Conservation (phyloP, 441 rosid species). For the Pelargonium myrrhifolium region DNA sequence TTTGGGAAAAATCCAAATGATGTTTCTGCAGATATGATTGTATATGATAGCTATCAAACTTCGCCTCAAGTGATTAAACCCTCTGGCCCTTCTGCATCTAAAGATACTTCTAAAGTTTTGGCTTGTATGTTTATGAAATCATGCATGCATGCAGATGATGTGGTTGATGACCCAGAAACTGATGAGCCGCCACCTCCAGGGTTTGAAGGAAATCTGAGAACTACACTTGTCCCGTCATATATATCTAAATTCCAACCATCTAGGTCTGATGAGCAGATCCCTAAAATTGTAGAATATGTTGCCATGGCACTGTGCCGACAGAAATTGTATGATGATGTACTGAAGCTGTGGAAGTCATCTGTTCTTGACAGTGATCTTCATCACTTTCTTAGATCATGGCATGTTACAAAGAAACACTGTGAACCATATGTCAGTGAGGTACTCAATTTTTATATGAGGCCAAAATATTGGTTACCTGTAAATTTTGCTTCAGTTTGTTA, state of each 20-base stretch:
- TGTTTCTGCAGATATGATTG: slow-evolving; percentile 20
- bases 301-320: slow-evolving; percentile 73
- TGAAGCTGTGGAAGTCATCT: slow-evolving; percentile 53
- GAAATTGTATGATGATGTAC: slow-evolving; percentile 63
- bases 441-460: not conserved
- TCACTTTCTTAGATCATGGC: slow-evolving; percentile 36
- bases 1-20: slow-evolving; percentile 21
- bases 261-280: slow-evolving; percentile 31
- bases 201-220: slow-evolving; percentile 30
- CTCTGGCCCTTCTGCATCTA: slow-evolving; percentile 22
- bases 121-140: slow-evolving; percentile 43
- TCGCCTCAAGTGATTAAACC: slow-evolving; percentile 26
- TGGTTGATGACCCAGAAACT: slow-evolving; percentile 29
- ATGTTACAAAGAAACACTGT: slow-evolving; percentile 19
- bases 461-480: not conserved
- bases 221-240: slow-evolving; percentile 28
- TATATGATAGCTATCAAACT: slow-evolving; percentile 28
- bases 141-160: slow-evolving; percentile 23
- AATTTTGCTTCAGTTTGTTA: slow-evolving; percentile 3
- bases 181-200: slow-evolving; percentile 76
- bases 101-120: slow-evolving; percentile 35
- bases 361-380: slow-evolving; percentile 37
- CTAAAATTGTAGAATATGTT: slow-evolving; percentile 52
- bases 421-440: slow-evolving; percentile 26
- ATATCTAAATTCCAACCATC: slow-evolving; percentile 35